Base-by-base conservation (phyloP, 2,329 filamentous ascomycete species). In the Pseudocercospora eumusae region DNA sequence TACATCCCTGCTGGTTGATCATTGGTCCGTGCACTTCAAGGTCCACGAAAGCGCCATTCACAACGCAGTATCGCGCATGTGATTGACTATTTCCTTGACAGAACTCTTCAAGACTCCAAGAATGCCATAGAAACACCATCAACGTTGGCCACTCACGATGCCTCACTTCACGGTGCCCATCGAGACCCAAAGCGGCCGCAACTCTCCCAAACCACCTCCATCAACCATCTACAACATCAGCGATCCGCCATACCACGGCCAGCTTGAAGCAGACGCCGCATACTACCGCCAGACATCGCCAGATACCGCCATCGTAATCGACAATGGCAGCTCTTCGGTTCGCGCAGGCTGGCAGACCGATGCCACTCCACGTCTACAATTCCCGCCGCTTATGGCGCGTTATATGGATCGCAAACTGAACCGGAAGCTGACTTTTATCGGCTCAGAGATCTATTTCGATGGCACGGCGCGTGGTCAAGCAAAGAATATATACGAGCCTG, bases 271-370 rank as follows among this genome's bases (percentile, higher is more conserved):
- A 52, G 83, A 86, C 70, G 79, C 82, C 8, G 88, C 93, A 71
- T 91, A 90, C 53, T 92, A 89, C 73, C 83, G 85, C 70, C 82
- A 84, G 68, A 93, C 91, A 63, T 82, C 72, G 42, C 66, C 71
- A 47, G 74, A 78, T 58, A 90, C 88, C 56, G 91, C 92, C 56
- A 97, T 99, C 72, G 91, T 99, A 65, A 98, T 99, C 74, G 95
- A 99, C 80, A 97, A 97, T 89, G 95, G 95, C 68, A 95, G 93
- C 23, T 96, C 90, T 57, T 83, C 88, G 31, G 86, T 97, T 63
- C 92, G 96, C 77, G 93, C 93, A 57, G 95, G 95, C 67, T 99
- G 93, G 93, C 96, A 93, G 7, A 96, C 96, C 74, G 93, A 98
- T 72, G 81, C 86, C 65, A 81, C 82, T n/a, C 95, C 95, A 1